phyloP scores from a whole-genome alignment of 2,329 filamentous ascomycete species.

The Colletotrichum salicis region DNA sequence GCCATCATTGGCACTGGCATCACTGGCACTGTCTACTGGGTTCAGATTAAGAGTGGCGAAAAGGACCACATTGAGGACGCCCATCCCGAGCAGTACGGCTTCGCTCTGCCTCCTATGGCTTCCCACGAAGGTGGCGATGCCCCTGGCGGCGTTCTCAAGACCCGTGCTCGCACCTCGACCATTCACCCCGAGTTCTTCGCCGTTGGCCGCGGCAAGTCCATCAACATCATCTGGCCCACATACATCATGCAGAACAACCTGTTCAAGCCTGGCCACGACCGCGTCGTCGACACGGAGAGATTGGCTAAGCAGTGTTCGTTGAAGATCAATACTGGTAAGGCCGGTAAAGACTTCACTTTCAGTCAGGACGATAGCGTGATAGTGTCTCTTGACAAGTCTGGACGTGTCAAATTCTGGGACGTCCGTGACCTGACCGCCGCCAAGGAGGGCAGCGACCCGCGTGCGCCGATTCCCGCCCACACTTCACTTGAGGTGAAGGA shows the following conservation, averaged over 20 bases:
- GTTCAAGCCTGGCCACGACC: conserved; percentile 72
- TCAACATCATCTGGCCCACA: conserved; percentile 84
- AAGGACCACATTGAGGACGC: conserved; percentile 83
- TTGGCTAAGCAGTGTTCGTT: conserved; percentile 88
- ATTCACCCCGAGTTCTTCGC: conserved; percentile 94
- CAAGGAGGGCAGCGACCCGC: conserved; percentile 61
- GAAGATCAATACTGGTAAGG: conserved; percentile 96
- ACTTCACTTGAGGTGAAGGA: conserved; percentile 81
- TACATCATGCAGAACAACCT: conserved; percentile 71
- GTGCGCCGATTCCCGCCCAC: conserved; percentile 63
- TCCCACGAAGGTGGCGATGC: conserved; percentile 91
- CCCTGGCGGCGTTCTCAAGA: conserved; percentile 93
- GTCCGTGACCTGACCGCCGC: conserved; percentile 78
- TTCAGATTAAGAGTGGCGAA: conserved; percentile 78
- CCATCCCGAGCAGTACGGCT: conserved; percentile 84
- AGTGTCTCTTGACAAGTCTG: conserved; percentile 95
- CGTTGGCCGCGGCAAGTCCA: conserved; percentile 94
- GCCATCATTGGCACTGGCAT: conserved; percentile 92
- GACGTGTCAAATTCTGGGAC: conserved; percentile 98
- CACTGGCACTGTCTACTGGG: conserved; percentile 97
- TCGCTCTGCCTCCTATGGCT: conserved; percentile 87
- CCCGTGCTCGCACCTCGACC: conserved; percentile 88
- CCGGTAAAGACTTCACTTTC: conserved; percentile 97
- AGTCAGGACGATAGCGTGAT: conserved; percentile 96
- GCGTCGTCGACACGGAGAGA: conserved; percentile 85